Evolutionary conservation across 2,329 filamentous ascomycete genomes (phyloP), one percentile per base, ranked within the genome.

Genomic region (Pseudogymnoascus sp.): DNA sequence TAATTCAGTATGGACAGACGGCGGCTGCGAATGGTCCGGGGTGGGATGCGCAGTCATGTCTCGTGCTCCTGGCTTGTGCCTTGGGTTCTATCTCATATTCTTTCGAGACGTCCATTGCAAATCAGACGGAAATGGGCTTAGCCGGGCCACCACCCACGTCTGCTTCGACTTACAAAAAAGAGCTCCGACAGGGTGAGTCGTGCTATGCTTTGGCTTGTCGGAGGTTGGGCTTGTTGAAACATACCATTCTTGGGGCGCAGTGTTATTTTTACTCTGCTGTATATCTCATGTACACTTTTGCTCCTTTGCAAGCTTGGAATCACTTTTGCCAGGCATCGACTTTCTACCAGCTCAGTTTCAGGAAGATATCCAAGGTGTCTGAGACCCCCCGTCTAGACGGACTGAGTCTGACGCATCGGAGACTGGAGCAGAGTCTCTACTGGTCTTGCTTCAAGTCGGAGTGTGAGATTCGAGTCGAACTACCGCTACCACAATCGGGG

Each of bases 401-500:
- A 23, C 14, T 28, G 31, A 37, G 21, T 5, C 12, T 28, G 60
- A 68, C 66, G 60, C 64, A 60, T 6, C 69, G 71, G 9, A 70
- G 72, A 3, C 66, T 77, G 2, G 76, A 77, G 65, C 75, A 78
- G 63, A 70, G 75, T 37, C 66, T 78, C 1, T 78, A 77, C 67
- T 79, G 76, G 76, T 76, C 74, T 6, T 77, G 75, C 61, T 77
- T 77, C 69, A 78, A 78, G 66, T 76, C 76, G 1, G 76, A 78
- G 66, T 74, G 73, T 63, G 75, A 78, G 64, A 72, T 77, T 4
- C 73, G 75, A 5, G 72, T 75, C n/a, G 76, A 77, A 63, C 69
- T 78, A 9, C 70, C 73, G 1, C 67, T 77, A 1, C 75, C 75
- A 9, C 72, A 75, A 49, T 73, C 73, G 0, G 73, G 73, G 2